These are phyloP conservation scores for Ephemerocybe angulata DNA, from an alignment of 768 basidiomycete species.

Conservation along the genomic window DNA sequence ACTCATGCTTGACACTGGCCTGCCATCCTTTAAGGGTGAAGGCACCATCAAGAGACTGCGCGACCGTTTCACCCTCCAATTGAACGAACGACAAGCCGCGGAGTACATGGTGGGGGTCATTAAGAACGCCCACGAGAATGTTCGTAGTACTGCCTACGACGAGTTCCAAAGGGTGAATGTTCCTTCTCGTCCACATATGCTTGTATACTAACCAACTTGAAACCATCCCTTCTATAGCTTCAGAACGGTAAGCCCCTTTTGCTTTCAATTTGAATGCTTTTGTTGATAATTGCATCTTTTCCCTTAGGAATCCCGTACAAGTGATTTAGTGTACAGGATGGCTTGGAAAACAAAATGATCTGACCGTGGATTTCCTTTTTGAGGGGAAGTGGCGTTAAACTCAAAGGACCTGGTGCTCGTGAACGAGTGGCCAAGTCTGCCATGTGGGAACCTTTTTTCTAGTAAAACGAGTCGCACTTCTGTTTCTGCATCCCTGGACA, in stretches of 20 bases:
- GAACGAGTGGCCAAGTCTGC: no score
- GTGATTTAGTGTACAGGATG: no score
- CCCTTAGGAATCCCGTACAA: no score
- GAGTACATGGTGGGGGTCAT: conserved; percentile 90
- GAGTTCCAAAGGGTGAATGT: conserved; percentile 79
- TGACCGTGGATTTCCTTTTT: no score
- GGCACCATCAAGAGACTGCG: conserved; percentile 80
- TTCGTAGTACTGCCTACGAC: conserved; percentile 90
- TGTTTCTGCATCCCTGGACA: no score
- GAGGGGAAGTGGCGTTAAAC: no score
- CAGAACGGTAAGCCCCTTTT: background rate
- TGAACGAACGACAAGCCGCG: conserved; percentile 88
- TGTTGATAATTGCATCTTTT: no score
- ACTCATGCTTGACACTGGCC: conserved; percentile 91
- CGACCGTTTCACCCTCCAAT: conserved; percentile 79
- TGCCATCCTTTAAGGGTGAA: conserved; percentile 98
- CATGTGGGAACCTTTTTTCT: no score
- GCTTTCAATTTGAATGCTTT: no score
- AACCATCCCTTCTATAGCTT: background rate
- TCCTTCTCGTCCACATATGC: background rate
- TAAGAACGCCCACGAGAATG: conserved; percentile 92
- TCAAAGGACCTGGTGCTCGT: no score
- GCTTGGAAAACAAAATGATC: no score
- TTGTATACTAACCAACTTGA: background rate
- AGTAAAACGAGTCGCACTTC: no score